Conservation (phyloP, 257 asterid genomes). For the Solanum corneliomulleri region DNA sequence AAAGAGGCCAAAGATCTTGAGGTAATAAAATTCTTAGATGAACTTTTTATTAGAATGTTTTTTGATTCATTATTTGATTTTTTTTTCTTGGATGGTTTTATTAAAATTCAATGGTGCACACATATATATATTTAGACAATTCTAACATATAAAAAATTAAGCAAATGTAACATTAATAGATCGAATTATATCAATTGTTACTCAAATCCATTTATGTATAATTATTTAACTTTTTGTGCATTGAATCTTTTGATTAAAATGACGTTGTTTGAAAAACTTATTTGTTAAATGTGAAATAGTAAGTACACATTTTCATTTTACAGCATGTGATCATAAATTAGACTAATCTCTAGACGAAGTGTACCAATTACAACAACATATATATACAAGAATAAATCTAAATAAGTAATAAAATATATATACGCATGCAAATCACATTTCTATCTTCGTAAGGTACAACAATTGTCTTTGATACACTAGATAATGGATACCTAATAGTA, state of each 20-base stretch:
- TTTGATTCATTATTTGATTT: not conserved
- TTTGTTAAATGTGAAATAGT: not conserved
- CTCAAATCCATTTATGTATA: not conserved
- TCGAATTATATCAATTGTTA: not conserved
- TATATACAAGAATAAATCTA: not conserved
- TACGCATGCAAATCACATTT: not conserved
- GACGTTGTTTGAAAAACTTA: not conserved
- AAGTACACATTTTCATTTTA: not conserved
- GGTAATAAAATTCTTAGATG: constrained; percentile 2
- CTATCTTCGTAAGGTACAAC: not conserved
- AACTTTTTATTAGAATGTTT: not conserved
- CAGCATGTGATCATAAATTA: not conserved
- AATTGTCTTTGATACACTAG: not conserved
- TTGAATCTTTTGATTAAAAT: too few relatives aligned
- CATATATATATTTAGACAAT: not conserved
- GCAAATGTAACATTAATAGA: not conserved
- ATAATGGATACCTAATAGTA: not conserved
- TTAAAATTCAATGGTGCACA: not conserved
- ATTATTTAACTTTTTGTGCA: not conserved
- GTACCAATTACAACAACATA: not conserved
- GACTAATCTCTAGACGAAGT: not conserved
- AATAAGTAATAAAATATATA: not conserved
- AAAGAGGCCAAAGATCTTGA: constrained; percentile 10
- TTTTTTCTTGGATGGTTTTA: not conserved
- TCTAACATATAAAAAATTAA: not conserved